phyloP scores from a whole-genome alignment of 2,329 filamentous ascomycete species.

The Cytospora schulzeri region DNA sequence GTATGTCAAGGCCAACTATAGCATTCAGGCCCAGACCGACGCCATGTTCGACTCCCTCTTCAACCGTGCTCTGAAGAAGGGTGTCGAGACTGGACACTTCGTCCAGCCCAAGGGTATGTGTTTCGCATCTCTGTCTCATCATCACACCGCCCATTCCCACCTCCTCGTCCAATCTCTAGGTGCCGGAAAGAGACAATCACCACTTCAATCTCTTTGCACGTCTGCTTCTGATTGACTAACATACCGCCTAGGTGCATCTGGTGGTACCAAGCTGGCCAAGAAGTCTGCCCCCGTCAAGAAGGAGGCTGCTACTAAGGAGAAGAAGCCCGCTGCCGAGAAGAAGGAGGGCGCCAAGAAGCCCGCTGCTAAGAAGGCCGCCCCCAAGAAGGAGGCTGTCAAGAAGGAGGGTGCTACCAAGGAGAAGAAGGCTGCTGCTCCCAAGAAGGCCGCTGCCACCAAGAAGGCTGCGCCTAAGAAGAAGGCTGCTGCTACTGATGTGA shows the following conservation, averaged over 20 bases:
- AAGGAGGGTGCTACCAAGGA: conserved; percentile 41
- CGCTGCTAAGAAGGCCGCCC: conserved; percentile 37
- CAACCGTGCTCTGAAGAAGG: conserved; percentile 80
- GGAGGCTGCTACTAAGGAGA: conserved; percentile 35
- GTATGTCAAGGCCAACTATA: conserved; percentile 60
- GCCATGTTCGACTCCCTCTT: conserved; percentile 72
- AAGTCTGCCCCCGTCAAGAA: conserved; percentile 38
- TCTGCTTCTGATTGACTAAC: neutral
- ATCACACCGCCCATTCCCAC: neutral
- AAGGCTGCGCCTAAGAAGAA: conserved; percentile 38
- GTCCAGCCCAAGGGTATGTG: conserved; percentile 84
- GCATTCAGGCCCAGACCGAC: conserved; percentile 44
- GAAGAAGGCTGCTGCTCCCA: conserved; percentile 47
- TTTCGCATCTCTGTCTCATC: neutral
- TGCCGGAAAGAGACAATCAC: conserved; percentile 6
- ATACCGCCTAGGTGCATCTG: conserved; percentile 67
- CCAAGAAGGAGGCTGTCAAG: conserved; percentile 39
- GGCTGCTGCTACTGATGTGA: conserved; percentile 30
- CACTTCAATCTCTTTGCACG: neutral
- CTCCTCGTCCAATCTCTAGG: neutral
- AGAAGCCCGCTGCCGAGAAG: conserved; percentile 38
- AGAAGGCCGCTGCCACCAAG: conserved; percentile 49
- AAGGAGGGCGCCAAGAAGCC: conserved; percentile 41
- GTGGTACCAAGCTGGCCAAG: conserved; percentile 82
- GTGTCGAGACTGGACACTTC: conserved; percentile 86